These are phyloP conservation scores for Fusarium circinatum DNA, from an alignment of 2,329 filamentous ascomycete species.

Conservation along the genomic window DNA sequence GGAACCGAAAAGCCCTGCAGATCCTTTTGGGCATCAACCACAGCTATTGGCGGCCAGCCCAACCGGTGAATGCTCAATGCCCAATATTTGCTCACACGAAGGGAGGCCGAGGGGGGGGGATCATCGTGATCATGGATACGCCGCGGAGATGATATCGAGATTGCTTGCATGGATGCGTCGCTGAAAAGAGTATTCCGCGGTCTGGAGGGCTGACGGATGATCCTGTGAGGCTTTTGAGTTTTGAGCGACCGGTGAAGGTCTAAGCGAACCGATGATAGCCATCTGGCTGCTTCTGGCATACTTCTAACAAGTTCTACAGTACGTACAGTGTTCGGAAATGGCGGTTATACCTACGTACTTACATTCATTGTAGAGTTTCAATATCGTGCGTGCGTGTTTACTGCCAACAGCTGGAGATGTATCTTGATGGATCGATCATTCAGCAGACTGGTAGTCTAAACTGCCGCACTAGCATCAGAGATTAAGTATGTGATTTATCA, in stretches of 20 bases:
- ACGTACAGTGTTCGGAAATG: neutral
- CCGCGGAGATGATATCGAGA: slow-evolving; percentile 13
- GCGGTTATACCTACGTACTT: neutral
- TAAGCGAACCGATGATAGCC: slow-evolving; percentile 1
- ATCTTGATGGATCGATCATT: neutral
- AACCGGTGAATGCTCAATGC: slow-evolving; percentile 13
- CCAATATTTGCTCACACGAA: slow-evolving; percentile 15
- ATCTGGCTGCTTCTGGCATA: neutral
- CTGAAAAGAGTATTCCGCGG: slow-evolving; percentile 23
- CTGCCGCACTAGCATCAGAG: neutral
- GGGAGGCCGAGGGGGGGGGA: neutral
- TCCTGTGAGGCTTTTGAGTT: neutral
- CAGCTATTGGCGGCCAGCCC: slow-evolving; percentile 2
- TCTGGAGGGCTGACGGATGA: neutral
- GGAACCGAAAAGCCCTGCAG: slow-evolving; percentile 12
- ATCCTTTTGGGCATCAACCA: slow-evolving; percentile 25
- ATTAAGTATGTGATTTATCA: slow-evolving; percentile 18
- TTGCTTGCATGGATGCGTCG: slow-evolving; percentile 6
- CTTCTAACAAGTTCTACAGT: neutral
- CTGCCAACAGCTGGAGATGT: neutral
- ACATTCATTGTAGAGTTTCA: neutral
- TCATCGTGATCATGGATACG: neutral
- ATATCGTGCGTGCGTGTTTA: neutral
- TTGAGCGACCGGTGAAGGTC: slow-evolving; percentile 11
- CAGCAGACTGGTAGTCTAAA: neutral